Conservation (phyloP, 495 filamentous ascomycete genomes). For the Penicillium maclennaniae region DNA sequence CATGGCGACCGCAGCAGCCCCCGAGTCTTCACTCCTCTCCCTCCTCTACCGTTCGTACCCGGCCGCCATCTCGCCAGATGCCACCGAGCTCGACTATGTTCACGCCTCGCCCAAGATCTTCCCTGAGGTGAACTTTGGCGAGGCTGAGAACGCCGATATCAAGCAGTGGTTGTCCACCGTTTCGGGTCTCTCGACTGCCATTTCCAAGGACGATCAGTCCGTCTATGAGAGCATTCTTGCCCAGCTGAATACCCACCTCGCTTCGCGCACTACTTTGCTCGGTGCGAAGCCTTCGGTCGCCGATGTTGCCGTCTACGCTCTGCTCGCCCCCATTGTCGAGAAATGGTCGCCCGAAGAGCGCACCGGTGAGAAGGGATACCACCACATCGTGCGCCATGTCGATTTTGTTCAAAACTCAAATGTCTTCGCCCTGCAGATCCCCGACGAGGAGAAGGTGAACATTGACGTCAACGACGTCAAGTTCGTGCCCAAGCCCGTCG, state of each 20-base stretch:
- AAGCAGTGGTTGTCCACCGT: constrained; percentile 80
- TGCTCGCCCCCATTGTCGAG: constrained; percentile 72
- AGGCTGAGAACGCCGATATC: constrained; percentile 77
- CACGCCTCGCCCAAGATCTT: constrained; percentile 57
- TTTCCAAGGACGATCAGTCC: constrained; percentile 55
- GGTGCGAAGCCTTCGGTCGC: constrained; percentile 88
- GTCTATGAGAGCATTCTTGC: constrained; percentile 53
- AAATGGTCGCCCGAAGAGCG: constrained; percentile 82
- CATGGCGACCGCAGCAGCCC: constrained; percentile 50
- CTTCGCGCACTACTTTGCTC: constrained; percentile 82
- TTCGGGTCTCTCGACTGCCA: constrained; percentile 58
- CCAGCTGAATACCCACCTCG: constrained; percentile 79
- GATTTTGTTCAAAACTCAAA: constrained; percentile 93
- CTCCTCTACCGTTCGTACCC: constrained; percentile 55
- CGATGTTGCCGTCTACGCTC: constrained; percentile 80
- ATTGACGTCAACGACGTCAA: constrained; percentile 77
- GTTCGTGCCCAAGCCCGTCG: constrained; percentile 75
- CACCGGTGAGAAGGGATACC: constrained; percentile 84
- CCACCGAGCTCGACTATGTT: constrained; percentile 48
- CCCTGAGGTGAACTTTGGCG: constrained; percentile 62
- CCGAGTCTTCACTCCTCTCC: constrained; percentile 48
- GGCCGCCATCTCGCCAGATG: constrained; percentile 43
- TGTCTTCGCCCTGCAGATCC: constrained; percentile 67
- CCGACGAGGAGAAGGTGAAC: constrained; percentile 71
- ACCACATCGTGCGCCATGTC: constrained; percentile 85